phyloP scores from a whole-genome alignment of 768 basidiomycete species.

The Boletus subparvulus region DNA sequence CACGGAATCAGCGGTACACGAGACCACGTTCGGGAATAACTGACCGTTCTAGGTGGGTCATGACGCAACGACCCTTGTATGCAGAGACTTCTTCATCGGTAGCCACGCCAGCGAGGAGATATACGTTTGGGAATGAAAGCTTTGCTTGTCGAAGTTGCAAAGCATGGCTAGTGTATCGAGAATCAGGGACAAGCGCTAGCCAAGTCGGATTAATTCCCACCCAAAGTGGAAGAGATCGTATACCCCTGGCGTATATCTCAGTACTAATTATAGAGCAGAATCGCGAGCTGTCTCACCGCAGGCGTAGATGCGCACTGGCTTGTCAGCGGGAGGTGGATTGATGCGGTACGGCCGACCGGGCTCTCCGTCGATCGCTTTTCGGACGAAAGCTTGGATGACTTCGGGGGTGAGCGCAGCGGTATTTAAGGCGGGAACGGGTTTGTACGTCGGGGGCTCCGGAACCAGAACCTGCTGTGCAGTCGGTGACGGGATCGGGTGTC shows the following conservation, averaged over 20 bases:
- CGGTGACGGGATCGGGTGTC: conserved; percentile 21
- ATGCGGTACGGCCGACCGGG: conserved; percentile 72
- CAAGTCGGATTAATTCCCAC: conserved; percentile 42
- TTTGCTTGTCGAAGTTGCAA: conserved; percentile 97
- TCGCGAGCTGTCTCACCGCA: conserved; percentile 60
- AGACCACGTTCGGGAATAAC: conserved; percentile 13
- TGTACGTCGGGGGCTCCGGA: conserved; percentile 41
- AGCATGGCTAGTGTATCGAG: conserved; percentile 65
- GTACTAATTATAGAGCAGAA: neutral
- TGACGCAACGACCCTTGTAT: conserved; percentile 82
- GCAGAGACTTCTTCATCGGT: conserved; percentile 78
- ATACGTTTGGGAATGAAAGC: conserved; percentile 84
- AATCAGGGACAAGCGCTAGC: conserved; percentile 5
- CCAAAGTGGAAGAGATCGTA: conserved; percentile 98
- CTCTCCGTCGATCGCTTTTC: conserved; percentile 72
- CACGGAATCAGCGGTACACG: neutral
- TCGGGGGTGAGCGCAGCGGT: conserved; percentile 66
- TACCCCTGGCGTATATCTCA: conserved; percentile 56
- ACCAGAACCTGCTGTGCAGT: conserved; percentile 35
- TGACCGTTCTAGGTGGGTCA: conserved; percentile 86
- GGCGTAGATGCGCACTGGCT: conserved; percentile 89
- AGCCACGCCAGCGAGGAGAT: conserved; percentile 91
- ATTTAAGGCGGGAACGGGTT: conserved; percentile 47
- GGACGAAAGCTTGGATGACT: conserved; percentile 80
- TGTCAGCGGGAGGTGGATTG: conserved; percentile 74